Conservation (phyloP, 495 filamentous ascomycete species). For the Aspergillus affinis region DNA sequence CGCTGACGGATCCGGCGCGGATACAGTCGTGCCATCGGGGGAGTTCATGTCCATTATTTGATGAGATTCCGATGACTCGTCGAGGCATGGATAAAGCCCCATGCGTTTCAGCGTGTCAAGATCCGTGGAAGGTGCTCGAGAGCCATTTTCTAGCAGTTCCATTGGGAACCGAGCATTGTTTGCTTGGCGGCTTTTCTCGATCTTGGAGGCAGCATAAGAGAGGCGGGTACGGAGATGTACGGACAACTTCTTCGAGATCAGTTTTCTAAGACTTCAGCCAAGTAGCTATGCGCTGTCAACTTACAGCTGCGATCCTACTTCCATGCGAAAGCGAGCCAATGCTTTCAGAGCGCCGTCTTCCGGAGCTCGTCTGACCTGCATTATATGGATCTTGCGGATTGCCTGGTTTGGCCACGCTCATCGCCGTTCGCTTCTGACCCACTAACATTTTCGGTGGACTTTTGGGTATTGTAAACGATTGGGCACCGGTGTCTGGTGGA, state of each 20-base stretch:
- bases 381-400: constrained; percentile 33
- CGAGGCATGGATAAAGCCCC: background rate
- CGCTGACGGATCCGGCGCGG: constrained; percentile 19
- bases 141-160: constrained; percentile 59
- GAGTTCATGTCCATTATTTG: constrained; percentile 14
- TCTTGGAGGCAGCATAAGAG: constrained; percentile 86
- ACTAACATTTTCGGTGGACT: constrained; percentile 12
- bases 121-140: constrained; percentile 36
- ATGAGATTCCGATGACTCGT: constrained; percentile 2
- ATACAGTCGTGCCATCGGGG: constrained; percentile 23
- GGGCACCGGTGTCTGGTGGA: background rate
- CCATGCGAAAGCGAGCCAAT: constrained; percentile 60
- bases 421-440: constrained; percentile 62
- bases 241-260: constrained; percentile 58
- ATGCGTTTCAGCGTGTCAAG: constrained; percentile 8
- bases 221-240: constrained; percentile 74
- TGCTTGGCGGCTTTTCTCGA: constrained; percentile 81
- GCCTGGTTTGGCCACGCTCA: constrained; percentile 57
- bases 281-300: constrained; percentile 15
- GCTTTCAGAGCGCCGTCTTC: constrained; percentile 61
- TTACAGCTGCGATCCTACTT: constrained; percentile 75
- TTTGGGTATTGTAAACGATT: constrained; percentile 1
- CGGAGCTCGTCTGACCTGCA: constrained; percentile 24
- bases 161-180: constrained; percentile 67
- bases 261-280: constrained; percentile 11